Conservation (phyloP, 176 grass and related monocot species). For the Oryza glaberrima region DNA sequence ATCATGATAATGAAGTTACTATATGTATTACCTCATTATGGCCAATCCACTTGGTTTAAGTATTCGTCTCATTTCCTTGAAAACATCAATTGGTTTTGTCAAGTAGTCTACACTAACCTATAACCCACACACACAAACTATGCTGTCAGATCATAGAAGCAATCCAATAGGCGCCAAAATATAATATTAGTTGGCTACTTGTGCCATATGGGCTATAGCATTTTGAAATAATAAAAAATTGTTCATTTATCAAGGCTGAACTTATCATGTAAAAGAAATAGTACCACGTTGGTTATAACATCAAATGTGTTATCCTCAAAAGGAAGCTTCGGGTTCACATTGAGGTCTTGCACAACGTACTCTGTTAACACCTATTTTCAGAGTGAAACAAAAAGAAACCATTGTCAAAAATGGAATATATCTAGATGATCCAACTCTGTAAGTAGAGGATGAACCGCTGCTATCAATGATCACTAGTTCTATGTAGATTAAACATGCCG, state of each 20-base stretch:
- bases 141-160: neutral
- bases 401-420: neutral
- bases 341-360: conserved; percentile 96
- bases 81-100: conserved; percentile 87
- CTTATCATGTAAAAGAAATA: conserved; percentile 1
- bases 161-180: neutral
- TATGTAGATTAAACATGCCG: neutral
- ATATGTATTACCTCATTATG: conserved; percentile 83
- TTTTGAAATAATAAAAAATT: neutral
- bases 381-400: neutral
- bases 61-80: conserved; percentile 93
- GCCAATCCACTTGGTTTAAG: conserved; percentile 82
- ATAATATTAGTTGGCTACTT: neutral
- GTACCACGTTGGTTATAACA: conserved; percentile 97
- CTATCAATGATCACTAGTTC: neutral
- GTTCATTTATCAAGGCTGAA: neutral
- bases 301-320: conserved; percentile 85
- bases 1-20: neutral
- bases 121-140: conserved; percentile 10
- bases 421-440: neutral
- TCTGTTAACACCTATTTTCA: conserved; percentile 75
- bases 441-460: neutral
- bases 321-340: conserved; percentile 81
- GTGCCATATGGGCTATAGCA: neutral
- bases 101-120: conserved; percentile 99